A percentile compares a stretch with the other conserved stretches of the same genome.
Conservation (phyloP, 345 rosid genomes). For the Melaleuca alternifolia region DNA sequence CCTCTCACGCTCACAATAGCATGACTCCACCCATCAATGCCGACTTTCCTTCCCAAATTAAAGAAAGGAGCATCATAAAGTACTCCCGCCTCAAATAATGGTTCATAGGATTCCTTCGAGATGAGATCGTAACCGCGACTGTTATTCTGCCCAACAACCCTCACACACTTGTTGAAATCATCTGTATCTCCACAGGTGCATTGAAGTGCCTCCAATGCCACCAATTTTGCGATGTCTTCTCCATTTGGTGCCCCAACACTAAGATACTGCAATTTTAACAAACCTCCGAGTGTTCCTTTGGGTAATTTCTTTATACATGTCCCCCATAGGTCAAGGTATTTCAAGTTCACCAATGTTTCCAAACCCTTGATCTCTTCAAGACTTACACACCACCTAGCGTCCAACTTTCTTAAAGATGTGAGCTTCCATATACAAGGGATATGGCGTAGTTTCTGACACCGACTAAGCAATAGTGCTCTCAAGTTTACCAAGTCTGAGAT, state of each 20-base stretch:
- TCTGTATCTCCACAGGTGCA: accelerated
- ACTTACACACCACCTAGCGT: no score
- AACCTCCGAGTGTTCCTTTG: neutral
- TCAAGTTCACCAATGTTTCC: slow-evolving; percentile 4
- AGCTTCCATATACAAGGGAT: no score
- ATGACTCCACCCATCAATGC: accelerated
- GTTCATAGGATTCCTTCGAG: accelerated
- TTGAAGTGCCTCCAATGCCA: accelerated
- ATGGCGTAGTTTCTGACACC: accelerated
- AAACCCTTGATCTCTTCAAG: neutral
- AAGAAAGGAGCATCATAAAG: accelerated
- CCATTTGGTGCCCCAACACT: neutral
- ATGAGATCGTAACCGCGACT: accelerated
- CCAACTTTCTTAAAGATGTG: no score
- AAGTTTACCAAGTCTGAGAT: slow-evolving; percentile 1
- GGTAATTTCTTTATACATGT: no score
- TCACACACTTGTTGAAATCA: neutral
- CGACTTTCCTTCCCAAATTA: accelerated
- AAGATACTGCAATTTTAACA: neutral
- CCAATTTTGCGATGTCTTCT: neutral
- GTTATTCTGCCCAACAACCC: neutral
- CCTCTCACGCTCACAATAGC: neutral
- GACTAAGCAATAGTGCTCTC: neutral
- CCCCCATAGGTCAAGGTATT: neutral
- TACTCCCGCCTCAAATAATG: neutral